Base-by-base conservation (phyloP, 371 early-diverging fungal genomes). In the Gilbertella persicaria region DNA sequence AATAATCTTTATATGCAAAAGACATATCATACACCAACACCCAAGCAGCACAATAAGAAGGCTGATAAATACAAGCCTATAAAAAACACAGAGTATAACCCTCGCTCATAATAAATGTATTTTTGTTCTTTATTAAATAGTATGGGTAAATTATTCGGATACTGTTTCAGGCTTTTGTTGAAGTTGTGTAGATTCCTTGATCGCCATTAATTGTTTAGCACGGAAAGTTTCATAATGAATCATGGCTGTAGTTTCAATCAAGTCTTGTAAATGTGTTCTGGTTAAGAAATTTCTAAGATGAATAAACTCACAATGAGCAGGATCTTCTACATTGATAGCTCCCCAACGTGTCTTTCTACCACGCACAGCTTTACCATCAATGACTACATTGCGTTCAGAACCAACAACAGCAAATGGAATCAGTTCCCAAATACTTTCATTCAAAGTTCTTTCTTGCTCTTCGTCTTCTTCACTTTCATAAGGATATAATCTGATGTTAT, bases 171-270 rank as follows among this genome's bases (percentile, higher is more conserved):
- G 33, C 33, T 33, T 33, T 33, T 33, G 33, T 33, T 33, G 33
- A 19, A 69, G 65, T 12, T 71, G 64, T 23, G 75, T 71, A 19
- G 72, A 73, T 69, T 91, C 92, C 69, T 91, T 92, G 47, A 92
- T 77, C 36, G 95, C 93, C 51, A 93, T 66, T 39, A 93, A 69
- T 71, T 93, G 93, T 63, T 87, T 82, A 26, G 92, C 86, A 47
- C 97, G 86, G 90, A 94, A 96, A n/a, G 88, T 80, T 71, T 94
- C 94, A 67, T 94, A 94, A 64, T 93, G 93, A 52, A 88, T 83
- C 63, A 87, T 83, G 14, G 90, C 84, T 9, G 94, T 94, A 43
- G 90, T 89, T 64, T 94, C 94, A 54, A 93, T 85, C 56, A 93
- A 76, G 53, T 92, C 92, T 58, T 90, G 90, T 45, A 94, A 75